These are phyloP conservation scores for Phaeosphaeria sp. DNA, from an alignment of 2,329 filamentous ascomycete species.

Conservation along the genomic window DNA sequence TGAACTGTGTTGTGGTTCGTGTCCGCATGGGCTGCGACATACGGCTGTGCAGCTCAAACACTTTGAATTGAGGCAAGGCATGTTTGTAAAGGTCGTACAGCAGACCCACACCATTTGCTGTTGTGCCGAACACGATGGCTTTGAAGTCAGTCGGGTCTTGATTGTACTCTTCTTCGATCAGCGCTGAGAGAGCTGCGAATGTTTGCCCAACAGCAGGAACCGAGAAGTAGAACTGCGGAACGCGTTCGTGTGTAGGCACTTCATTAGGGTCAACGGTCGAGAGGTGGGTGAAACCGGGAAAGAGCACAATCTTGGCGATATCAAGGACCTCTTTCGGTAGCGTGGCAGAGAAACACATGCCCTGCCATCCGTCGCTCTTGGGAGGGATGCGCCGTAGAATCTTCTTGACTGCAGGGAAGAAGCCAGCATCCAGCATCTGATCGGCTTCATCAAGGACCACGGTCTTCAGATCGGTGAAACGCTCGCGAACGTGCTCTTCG, in stretches of 20 bases:
- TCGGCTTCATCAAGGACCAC: slow-evolving; percentile 55
- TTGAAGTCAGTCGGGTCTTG: slow-evolving; percentile 51
- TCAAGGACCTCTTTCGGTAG: slow-evolving; percentile 53
- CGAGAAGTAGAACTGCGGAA: slow-evolving; percentile 57
- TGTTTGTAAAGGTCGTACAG: slow-evolving; percentile 49
- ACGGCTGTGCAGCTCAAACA: slow-evolving; percentile 54
- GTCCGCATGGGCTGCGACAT: slow-evolving; percentile 52
- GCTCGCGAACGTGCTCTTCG: slow-evolving; percentile 52
- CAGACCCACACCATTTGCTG: slow-evolving; percentile 54
- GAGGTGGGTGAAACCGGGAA: slow-evolving; percentile 50
- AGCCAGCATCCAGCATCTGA: slow-evolving; percentile 59
- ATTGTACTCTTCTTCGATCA: slow-evolving; percentile 54
- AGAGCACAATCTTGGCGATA: slow-evolving; percentile 54
- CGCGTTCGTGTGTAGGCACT: slow-evolving; percentile 54
- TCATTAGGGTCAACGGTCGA: slow-evolving; percentile 55
- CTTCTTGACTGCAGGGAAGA: slow-evolving; percentile 59
- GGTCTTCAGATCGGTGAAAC: slow-evolving; percentile 54
- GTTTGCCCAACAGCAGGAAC: slow-evolving; percentile 53
- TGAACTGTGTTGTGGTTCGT: slow-evolving; percentile 54
- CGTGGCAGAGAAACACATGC: slow-evolving; percentile 58
- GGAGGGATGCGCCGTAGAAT: slow-evolving; percentile 59
- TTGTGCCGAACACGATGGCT: slow-evolving; percentile 55
- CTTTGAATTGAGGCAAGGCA: slow-evolving; percentile 41
- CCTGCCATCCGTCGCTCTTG: slow-evolving; percentile 58
- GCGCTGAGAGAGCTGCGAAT: slow-evolving; percentile 53